phyloP scores from a whole-genome alignment of 2,329 filamentous ascomycete genomes.

The Cladophialophora exuberans region DNA sequence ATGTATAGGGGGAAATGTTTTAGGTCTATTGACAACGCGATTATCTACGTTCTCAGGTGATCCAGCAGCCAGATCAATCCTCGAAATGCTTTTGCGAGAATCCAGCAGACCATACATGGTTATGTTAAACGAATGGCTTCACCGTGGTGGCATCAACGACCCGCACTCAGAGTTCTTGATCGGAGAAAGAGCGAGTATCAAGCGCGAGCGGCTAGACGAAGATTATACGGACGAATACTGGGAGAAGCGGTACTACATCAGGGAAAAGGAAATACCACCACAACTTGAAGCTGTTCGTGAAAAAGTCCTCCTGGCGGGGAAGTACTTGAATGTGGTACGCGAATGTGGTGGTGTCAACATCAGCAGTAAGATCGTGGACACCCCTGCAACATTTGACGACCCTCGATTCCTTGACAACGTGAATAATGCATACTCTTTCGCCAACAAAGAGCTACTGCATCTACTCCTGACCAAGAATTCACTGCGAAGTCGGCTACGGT shows the following conservation, averaged over 20 bases:
- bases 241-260: constrained; percentile 95
- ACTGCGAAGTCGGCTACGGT: constrained; percentile 81
- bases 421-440: constrained; percentile 90
- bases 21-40: constrained; percentile 81
- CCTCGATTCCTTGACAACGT: constrained; percentile 92
- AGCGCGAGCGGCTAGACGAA: constrained; percentile 84
- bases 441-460: constrained; percentile 89
- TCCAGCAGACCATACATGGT: constrained; percentile 93
- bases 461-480: constrained; percentile 91
- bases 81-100: constrained; percentile 82
- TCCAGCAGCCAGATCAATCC: constrained; percentile 77
- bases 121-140: constrained; percentile 98
- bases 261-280: constrained; percentile 86
- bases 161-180: constrained; percentile 92
- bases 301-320: constrained; percentile 91
- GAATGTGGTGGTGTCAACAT: constrained; percentile 97
- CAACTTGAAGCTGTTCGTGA: constrained; percentile 90
- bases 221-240: constrained; percentile 99
- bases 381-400: constrained; percentile 92
- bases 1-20: constrained; percentile 95
- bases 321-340: constrained; percentile 96
- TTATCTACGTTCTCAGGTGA: constrained; percentile 91
- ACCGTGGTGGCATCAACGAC: constrained; percentile 93
- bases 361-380: constrained; percentile 78
- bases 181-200: constrained; percentile 94